These are phyloP conservation scores for Dactylellina sp. DNA, from an alignment of 2,329 filamentous ascomycete genomes.

Conservation along the genomic window DNA sequence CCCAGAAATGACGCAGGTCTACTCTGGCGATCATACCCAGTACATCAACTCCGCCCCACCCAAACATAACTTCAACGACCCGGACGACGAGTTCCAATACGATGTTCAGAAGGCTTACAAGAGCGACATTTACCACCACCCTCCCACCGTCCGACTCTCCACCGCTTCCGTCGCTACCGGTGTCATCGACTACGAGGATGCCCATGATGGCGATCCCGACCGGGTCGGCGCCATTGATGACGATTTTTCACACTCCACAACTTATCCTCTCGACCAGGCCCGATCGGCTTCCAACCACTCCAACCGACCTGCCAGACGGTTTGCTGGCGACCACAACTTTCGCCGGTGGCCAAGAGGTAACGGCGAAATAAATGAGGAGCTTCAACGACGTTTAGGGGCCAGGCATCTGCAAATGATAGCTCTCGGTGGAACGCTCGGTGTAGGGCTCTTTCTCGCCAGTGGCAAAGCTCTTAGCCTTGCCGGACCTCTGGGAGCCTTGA, in stretches of 20 bases:
- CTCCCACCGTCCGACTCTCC: constrained; percentile 45
- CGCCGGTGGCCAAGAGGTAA: constrained; percentile 44
- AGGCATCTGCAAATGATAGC: constrained; percentile 66
- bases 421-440: constrained; percentile 65
- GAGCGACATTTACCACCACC: constrained; percentile 52
- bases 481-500: constrained; percentile 64
- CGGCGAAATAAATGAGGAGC: constrained; percentile 47
- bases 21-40: constrained; percentile 52
- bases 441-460: constrained; percentile 66
- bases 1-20: constrained; percentile 53
- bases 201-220: constrained; percentile 55
- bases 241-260: constrained; percentile 56
- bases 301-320: constrained; percentile 40
- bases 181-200: constrained; percentile 56
- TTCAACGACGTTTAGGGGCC: constrained; percentile 57
- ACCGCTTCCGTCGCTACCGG: constrained; percentile 56
- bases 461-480: constrained; percentile 66
- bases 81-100: constrained; percentile 48
- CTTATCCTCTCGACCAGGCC: constrained; percentile 43
- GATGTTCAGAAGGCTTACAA: constrained; percentile 54
- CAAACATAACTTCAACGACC: constrained; percentile 55
- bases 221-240: constrained; percentile 54
- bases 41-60: constrained; percentile 48
- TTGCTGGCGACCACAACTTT: constrained; percentile 50
- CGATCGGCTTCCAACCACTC: constrained; percentile 55